Evolutionary conservation across 106 monocot genomes (phyloP), one percentile per base, ranked within the genome.

Genomic region (Phalaenopsis aphrodite): DNA sequence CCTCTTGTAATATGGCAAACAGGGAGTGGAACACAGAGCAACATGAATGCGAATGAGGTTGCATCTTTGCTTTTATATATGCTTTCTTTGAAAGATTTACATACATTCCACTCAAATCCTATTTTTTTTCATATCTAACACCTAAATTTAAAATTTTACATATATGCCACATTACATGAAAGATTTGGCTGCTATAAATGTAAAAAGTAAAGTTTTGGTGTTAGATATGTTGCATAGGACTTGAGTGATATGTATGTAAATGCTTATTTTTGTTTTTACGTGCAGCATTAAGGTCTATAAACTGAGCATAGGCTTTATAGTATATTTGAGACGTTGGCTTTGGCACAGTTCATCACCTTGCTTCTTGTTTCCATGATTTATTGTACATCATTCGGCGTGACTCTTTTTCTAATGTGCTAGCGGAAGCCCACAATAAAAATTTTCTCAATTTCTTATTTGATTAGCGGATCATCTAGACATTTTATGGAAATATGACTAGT

Each of bases 11-110:
- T 98, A 81, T 98, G 98, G 98, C 98, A 98, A 82, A 98, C 98
- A 81, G 98, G 98, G 30, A 98, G 98, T 81, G 98, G 98, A 43
- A 98, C 98, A 46, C 94, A 98, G 80, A 98, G 94, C 91, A 98
- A 98, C 88, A 98, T 98, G 98, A 98, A 98, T 82, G 98, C 98
- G 48, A 98, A 98, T 82, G 98, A 94, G 98, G 98, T 98, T 30
- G 75, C 72, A 71, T 42, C 3, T 45, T 23, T 47, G 49, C 47
- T 76, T 23, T 49, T 11, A 36, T 21, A 12, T 11, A 47, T 48
- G 8, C 36, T 76, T 74, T 3, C 8, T 75, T 73, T 19, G 11
- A 18, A 48, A 48, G 7, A 48, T 16, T 57, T 57, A 17, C 8
- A 17, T 21, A 46, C 30, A 30, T 30, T 30, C 30, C 30, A 30